Evolutionary conservation across 177 flowering plant genomes (phyloP), one percentile per base, ranked within the genome.

Genomic region (Tripterygium wilfordii): DNA sequence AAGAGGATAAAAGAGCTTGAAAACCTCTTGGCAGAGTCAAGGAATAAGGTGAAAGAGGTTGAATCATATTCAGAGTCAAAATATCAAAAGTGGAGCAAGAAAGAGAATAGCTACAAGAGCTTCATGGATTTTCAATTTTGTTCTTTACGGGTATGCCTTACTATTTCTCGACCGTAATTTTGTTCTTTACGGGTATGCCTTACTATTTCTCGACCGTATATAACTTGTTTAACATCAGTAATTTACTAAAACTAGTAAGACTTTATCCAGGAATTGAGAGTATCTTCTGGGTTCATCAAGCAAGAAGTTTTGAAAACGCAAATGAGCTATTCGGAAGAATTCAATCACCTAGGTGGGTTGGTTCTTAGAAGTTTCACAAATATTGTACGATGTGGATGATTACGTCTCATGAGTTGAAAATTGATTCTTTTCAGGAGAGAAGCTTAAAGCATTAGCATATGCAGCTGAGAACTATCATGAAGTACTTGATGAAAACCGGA

Each of bases 401-500:
- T 3, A 6, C 8, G 13, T 29, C 42, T 37, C 37, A 15, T 29
- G 3, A 6, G 25, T 4, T 29, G n/a, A 29, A 14, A n/a, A 46
- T 10, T 53, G 22, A 22, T 30, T 9, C 58, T 57, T 16, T 44
- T 45, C 70, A 92, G 99, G 89, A 41, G 15, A 3, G 24, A 75
- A 74, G 64, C 67, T 94, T 47, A 66, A 78, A 61, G 74, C 66
- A 39, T 43, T 89, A 48, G 61, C 75, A 21, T 72, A 78, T 54
- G 82, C 83, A 23, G 91, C 88, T 42, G 76, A 73, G 42, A 81
- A 79, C 55, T 89, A 89, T 67, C 79, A 87, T 49, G 37, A 42
- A 8, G 78, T 92, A 61, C 82, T 86, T 55, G 75, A 66, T 39
- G 99, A 89, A 68, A 92, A 94, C 41, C 47, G 96, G 40, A 85